Evolutionary conservation across 805 yeast genomes (phyloP), one percentile per base, ranked within the genome.

Genomic region (Yarrowia hollandica): DNA sequence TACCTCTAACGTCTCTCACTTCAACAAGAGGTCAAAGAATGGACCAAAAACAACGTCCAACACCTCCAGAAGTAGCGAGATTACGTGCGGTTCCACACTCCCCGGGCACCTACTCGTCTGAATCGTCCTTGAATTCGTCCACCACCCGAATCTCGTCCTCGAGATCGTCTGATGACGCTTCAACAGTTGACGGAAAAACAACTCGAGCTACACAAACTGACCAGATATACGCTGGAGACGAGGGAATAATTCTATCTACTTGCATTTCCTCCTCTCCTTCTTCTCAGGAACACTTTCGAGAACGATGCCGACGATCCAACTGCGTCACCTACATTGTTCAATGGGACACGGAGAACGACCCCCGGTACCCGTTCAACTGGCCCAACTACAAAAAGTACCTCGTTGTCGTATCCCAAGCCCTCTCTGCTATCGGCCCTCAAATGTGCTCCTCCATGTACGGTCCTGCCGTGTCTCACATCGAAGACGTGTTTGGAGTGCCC

Each of bases 301-400:
- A 44, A 19, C 52, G 52, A 4, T 44, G 52, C n/a, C 52, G 52
- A 18, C 35, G 52, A 4, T 50, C 41, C n/a, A 42, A 31, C 58
- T 57, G 35, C 58, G 31, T 25, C 14, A 46, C 30, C 3, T 60
- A 41, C 19, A 35, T 41, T 22, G 60, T 50, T 4, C 31, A 22
- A 21, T 38, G 54, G 30, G 35, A 44, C 33, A 11, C 11, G 1
- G 28, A 23, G 16, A 48, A 18, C 22, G 38, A 35, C 30, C n/a
- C 30, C 6, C 33, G 28, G 26, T 35, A 58, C 23, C 60, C 60
- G n/a, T 46, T 48, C 55, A 58, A 58, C 57, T 58, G 60, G 60
- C 35, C 60, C 30, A 23, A 23, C 30, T 21, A 31, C 37, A 58
- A 48, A 14, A 54, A 54, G 18, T 34, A 16, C 9, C 22, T 48